These are phyloP conservation scores for Colletotrichum salicis DNA, from an alignment of 2,329 filamentous ascomycete genomes.

Conservation along the genomic window DNA sequence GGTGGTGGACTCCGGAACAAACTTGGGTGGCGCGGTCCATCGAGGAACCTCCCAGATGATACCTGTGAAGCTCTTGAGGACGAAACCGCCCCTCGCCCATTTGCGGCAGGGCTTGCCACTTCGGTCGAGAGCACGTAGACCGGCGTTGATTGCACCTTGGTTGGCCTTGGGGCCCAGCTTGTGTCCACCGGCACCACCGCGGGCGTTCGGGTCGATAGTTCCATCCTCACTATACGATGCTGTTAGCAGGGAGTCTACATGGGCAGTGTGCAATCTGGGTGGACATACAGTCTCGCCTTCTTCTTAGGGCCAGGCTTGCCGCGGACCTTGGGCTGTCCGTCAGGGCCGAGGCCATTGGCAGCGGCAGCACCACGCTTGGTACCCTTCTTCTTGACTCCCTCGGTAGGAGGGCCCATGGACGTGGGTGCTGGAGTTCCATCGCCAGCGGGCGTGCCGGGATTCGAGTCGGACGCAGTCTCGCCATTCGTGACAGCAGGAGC, in stretches of 20 bases:
- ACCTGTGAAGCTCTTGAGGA: conserved; percentile 92
- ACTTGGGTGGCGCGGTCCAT: conserved; percentile 80
- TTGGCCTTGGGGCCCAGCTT: conserved; percentile 97
- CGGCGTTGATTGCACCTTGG: conserved; percentile 96
- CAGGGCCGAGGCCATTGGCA: conserved; percentile 68
- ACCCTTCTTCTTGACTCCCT: conserved; percentile 79
- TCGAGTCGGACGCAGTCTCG: conserved; percentile 69
- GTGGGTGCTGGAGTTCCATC: conserved; percentile 66
- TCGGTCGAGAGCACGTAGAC: conserved; percentile 91
- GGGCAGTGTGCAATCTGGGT: neutral
- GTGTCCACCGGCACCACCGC: conserved; percentile 65
- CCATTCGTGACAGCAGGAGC: conserved; percentile 57
- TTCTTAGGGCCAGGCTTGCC: conserved; percentile 97
- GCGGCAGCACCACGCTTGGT: conserved; percentile 75
- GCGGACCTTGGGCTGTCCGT: conserved; percentile 74
- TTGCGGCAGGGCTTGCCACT: conserved; percentile 91
- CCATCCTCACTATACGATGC: conserved; percentile 66
- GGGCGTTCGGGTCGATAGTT: conserved; percentile 66
- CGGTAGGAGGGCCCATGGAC: conserved; percentile 68
- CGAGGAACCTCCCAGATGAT: conserved; percentile 82
- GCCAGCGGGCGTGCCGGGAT: conserved; percentile 66
- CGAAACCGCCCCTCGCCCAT: conserved; percentile 86
- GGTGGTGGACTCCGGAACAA: conserved; percentile 55
- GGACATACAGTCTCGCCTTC: conserved; percentile 89
- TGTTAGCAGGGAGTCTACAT: conserved; percentile 18